phyloP scores from a whole-genome alignment of 2,329 filamentous ascomycete species.

The Orbilia blumenaviensis region DNA sequence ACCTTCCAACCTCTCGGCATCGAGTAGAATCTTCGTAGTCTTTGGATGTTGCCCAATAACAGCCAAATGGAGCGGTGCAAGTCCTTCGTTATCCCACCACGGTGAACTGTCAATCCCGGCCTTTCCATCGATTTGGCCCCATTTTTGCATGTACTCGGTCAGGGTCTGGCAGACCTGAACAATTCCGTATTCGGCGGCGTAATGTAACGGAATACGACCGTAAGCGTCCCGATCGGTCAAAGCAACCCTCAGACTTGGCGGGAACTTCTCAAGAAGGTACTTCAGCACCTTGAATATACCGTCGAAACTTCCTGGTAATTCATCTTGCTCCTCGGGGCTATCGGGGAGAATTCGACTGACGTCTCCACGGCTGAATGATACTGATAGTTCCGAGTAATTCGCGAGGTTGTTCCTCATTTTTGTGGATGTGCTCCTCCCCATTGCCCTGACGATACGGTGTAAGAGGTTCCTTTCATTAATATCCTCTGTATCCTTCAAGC shows the following conservation, averaged over 20 bases:
- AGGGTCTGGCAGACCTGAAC: conserved; percentile 88
- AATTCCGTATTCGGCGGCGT: conserved; percentile 93
- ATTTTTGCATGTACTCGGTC: conserved; percentile 86
- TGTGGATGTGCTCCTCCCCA: conserved; percentile 76
- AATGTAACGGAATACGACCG: conserved; percentile 86
- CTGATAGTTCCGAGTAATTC: conserved; percentile 66
- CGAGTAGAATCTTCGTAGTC: conserved; percentile 81
- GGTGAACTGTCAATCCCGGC: conserved; percentile 84
- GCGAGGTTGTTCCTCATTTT: conserved; percentile 62
- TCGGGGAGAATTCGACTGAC: neutral
- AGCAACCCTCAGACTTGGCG: conserved; percentile 72
- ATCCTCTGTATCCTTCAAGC: conserved; percentile 85
- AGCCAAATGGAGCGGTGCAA: conserved; percentile 87
- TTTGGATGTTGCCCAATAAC: conserved; percentile 89
- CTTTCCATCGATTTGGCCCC: conserved; percentile 84
- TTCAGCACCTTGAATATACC: conserved; percentile 62
- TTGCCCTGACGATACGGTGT: conserved; percentile 89
- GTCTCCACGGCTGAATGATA: conserved; percentile 36
- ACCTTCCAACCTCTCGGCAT: conserved; percentile 80
- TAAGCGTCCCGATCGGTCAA: conserved; percentile 77
- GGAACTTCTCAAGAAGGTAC: conserved; percentile 71
- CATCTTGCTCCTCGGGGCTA: conserved; percentile 45
- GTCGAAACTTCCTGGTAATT: conserved; percentile 45
- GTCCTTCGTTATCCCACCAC: conserved; percentile 94
- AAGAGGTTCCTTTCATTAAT: conserved; percentile 94